These are phyloP conservation scores for Boletus fagicola DNA, from an alignment of 768 basidiomycete species.

Conservation along the genomic window DNA sequence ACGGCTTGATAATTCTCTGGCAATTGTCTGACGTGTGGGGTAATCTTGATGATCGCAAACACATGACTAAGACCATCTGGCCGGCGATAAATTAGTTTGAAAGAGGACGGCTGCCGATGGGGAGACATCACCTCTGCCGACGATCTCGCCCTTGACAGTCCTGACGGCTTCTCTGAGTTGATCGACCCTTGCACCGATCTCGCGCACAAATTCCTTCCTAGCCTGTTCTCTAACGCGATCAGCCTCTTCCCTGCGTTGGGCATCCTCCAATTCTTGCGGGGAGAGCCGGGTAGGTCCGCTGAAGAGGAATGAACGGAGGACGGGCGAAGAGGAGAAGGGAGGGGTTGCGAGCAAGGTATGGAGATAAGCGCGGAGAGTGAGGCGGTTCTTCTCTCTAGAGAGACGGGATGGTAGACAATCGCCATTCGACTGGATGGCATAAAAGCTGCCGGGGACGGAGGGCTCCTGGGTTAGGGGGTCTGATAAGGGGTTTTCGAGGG, in stretches of 20 bases:
- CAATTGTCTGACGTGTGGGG: constrained; percentile 69
- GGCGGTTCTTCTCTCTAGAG: constrained; percentile 89
- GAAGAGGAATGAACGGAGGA: constrained; percentile 82
- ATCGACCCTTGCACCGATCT: constrained; percentile 85
- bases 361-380: constrained; percentile 93
- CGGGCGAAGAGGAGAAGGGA: constrained; percentile 78
- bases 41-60: constrained; percentile 86
- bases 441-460: constrained; percentile 57
- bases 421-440: background rate
- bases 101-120: background rate
- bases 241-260: constrained; percentile 77
- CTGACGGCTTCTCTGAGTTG: constrained; percentile 79
- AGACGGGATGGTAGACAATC: constrained; percentile 41
- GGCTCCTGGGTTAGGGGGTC: constrained; percentile 63
- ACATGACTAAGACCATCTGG: constrained; percentile 85
- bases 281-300: constrained; percentile 70
- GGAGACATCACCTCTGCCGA: constrained; percentile 67
- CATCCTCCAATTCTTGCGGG: constrained; percentile 75
- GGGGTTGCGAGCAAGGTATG: constrained; percentile 70
- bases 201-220: constrained; percentile 75
- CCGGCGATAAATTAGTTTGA: constrained; percentile 5
- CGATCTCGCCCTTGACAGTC: constrained; percentile 90
- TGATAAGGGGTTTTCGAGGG: constrained; percentile 2
- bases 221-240: constrained; percentile 88
- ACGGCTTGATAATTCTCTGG: constrained; percentile 87